Evolutionary conservation across 2,329 filamentous ascomycete species (phyloP).

Genomic region (Exophiala sp.): DNA sequence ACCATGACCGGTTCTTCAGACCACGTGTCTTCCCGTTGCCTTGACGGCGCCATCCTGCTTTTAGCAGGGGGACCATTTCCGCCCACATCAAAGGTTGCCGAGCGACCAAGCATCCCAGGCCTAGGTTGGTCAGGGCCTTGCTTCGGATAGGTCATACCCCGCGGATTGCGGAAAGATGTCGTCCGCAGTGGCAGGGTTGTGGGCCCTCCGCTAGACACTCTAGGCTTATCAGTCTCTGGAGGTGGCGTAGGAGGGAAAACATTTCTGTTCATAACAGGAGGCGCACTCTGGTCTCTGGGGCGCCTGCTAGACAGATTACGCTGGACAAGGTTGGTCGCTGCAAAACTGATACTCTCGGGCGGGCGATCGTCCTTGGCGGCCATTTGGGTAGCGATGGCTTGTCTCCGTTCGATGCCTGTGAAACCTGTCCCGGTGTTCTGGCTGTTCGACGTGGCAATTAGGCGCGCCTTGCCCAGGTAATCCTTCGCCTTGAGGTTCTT

Average conservation of each 20-base stretch:
- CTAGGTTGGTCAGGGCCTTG: conserved; percentile 14
- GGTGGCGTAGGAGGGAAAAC: conserved; percentile 98
- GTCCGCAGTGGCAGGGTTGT: conserved; percentile 41
- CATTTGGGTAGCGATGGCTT: conserved; percentile 29
- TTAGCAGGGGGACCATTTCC: conserved; percentile 36
- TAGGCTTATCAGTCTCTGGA: conserved; percentile 70
- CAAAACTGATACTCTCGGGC: conserved; percentile 78
- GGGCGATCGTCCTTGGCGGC: conserved; percentile 64
- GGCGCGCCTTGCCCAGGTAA: conserved; percentile 89
- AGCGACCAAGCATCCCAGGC: conserved; percentile 21
- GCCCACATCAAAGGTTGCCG: conserved; percentile 22
- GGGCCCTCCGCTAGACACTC: conserved; percentile 22
- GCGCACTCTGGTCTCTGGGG: conserved; percentile 73
- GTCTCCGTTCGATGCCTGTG: conserved; percentile 68
- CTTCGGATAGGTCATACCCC: conserved; percentile 28
- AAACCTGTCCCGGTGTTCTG: conserved; percentile 77
- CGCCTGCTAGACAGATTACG: conserved; percentile 67
- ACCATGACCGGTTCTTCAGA: conserved; percentile 12
- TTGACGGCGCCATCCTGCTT: conserved; percentile 27
- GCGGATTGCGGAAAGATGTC: conserved; percentile 43
- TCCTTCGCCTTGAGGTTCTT: conserved; percentile 97
- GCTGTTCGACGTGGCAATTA: conserved; percentile 81
- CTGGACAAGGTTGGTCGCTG: conserved; percentile 87
- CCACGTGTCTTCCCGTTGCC: conserved; percentile 30
- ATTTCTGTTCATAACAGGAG: conserved; percentile 63